Evolutionary conservation across 1,284 basidiomycete species (phyloP), one percentile per base, ranked within the genome.

Genomic region (Entoloma clypeatum): DNA sequence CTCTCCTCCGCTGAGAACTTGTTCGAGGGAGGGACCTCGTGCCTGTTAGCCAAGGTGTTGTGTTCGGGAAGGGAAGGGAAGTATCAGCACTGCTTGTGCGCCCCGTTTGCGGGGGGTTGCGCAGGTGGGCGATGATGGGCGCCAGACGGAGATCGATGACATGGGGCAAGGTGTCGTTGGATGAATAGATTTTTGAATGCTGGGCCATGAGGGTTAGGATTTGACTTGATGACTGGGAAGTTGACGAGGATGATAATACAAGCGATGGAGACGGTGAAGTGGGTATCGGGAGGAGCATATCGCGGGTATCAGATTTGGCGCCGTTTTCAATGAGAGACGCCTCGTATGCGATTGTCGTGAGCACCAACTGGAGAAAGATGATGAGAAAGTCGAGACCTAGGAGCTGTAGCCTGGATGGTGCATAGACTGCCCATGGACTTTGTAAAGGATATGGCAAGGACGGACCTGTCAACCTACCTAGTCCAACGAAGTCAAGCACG

Each of bases 401-500:
- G 23, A 88, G 69, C 48, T 81, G 79, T 8, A 71, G 43, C 58
- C 69, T 81, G 28, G 81, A 79, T 14, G 86, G 81, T 24, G 58
- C 60, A 52, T 76, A 71, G 28, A 69, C 84, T 86, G 54, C 30
- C 39, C 18, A 29, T 22, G 59, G 48, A 47, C 28, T 18, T 21
- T 37, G 29, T 24, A 30, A 6, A 30, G 13, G 5, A 30, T 25
- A 16, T 11, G 21, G 23, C 9, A 11, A 19, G 14, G 16, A 29
- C 16, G 9, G 34, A 11, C 22, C 11, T 33, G 18, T 19, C 5
- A 36, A 71, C 80, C 40, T 56, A 87, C 85, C 75, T 68, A 79
- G 69, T 43, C 86, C 86, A 46, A 88, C 72, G 52, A 88, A 88
- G 58, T 88, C 85, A 44, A 88, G 75, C 26, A 88, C 61, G 52